These are phyloP conservation scores for Penicillium atrosanguineum DNA, from an alignment of 495 filamentous ascomycete genomes.

Conservation along the genomic window DNA sequence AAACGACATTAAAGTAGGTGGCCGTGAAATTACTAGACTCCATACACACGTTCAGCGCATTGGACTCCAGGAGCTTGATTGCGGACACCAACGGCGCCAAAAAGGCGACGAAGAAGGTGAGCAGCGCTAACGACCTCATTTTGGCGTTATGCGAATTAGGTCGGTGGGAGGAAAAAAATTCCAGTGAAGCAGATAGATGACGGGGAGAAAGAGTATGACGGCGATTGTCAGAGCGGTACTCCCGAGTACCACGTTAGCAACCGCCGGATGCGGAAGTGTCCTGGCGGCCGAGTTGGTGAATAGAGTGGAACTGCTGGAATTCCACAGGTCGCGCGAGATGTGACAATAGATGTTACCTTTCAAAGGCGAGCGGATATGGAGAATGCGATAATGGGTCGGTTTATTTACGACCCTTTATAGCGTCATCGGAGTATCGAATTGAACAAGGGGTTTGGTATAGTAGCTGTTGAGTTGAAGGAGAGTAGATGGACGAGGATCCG, in stretches of 20 bases:
- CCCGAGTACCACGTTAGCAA: constrained; percentile 36
- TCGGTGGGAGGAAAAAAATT: constrained; percentile 8
- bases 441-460: not conserved
- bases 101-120: constrained; percentile 40
- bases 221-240: constrained; percentile 33
- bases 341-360: constrained; percentile 4
- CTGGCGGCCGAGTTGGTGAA: constrained; percentile 9
- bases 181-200: constrained; percentile 5
- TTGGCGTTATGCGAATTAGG: constrained; percentile 14
- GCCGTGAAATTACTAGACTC: constrained; percentile 77
- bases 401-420: not conserved
- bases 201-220: constrained; percentile 22
- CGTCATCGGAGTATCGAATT: constrained; percentile 6
- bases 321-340: constrained; percentile 4
- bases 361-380: not conserved
- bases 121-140: constrained; percentile 41
- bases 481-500: constrained; percentile 6
- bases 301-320: constrained; percentile 6
- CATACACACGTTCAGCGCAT: constrained; percentile 75
- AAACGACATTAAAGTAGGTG: constrained; percentile 76
- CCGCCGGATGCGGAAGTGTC: constrained; percentile 44
- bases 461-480: constrained; percentile 8
- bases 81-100: constrained; percentile 41
- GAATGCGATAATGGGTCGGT: not conserved
- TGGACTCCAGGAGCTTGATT: constrained; percentile 60